phyloP scores from a whole-genome alignment of 495 filamentous ascomycete species.

The Penicillium silybi region DNA sequence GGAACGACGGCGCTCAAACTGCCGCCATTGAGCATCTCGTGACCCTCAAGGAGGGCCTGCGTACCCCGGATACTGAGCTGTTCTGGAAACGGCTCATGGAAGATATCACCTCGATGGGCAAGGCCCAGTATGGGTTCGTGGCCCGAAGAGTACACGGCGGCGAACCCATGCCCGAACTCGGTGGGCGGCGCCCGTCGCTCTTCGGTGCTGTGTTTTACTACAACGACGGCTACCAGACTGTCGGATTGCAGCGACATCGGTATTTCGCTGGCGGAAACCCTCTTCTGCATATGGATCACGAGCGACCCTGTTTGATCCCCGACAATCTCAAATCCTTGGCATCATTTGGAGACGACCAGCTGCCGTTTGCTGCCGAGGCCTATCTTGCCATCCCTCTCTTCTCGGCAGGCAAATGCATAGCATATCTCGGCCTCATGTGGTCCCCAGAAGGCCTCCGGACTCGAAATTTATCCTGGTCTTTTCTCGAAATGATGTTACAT shows the following conservation, averaged over 20 bases:
- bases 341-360: constrained; percentile 56
- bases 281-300: constrained; percentile 67
- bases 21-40: constrained; percentile 61
- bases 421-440: constrained; percentile 76
- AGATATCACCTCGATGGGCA: constrained; percentile 58
- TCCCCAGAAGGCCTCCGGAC: constrained; percentile 55
- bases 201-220: constrained; percentile 67
- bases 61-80: constrained; percentile 50
- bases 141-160: constrained; percentile 60
- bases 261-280: constrained; percentile 64
- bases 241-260: constrained; percentile 53
- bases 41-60: constrained; percentile 57
- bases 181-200: constrained; percentile 51
- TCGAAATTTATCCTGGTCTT: constrained; percentile 61
- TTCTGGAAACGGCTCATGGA: constrained; percentile 70
- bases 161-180: constrained; percentile 43
- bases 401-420: constrained; percentile 64
- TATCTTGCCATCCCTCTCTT: constrained; percentile 73
- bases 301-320: constrained; percentile 70
- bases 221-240: constrained; percentile 56
- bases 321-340: constrained; percentile 57
- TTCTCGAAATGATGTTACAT: constrained; percentile 69
- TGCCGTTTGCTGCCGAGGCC: constrained; percentile 61
- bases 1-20: constrained; percentile 53
- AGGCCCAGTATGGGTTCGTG: constrained; percentile 69